Percentiles rank a stretch among this genome's conserved stretches.
Conservation (phyloP, 2,329 filamentous ascomycete genomes). For the Scedosporium aurantiacum region DNA sequence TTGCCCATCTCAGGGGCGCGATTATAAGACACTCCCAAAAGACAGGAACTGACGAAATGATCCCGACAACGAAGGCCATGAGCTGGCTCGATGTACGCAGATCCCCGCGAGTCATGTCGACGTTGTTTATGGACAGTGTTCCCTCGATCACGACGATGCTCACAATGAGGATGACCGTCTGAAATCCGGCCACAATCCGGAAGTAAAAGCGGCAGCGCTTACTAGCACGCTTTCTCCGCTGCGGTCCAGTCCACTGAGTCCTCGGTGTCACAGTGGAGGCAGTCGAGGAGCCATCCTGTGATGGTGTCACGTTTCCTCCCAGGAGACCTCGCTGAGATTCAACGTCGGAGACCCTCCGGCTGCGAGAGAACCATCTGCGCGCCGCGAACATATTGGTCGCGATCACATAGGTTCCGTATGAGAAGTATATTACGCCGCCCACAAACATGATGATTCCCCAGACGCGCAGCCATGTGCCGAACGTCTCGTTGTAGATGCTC, state of each 20-base stretch:
- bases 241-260: background rate
- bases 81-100: background rate
- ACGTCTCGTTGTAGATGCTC: slow-evolving; percentile 1
- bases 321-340: slow-evolving; percentile 4
- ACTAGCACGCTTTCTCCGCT: background rate
- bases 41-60: background rate
- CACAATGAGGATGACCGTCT: background rate
- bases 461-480: background rate
- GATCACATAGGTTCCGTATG: background rate
- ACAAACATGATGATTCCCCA: slow-evolving; percentile 2
- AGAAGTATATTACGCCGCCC: background rate
- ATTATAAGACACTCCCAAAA: slow-evolving; percentile 5
- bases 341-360: background rate
- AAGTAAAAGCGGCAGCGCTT: background rate
- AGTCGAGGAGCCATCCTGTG: background rate
- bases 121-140: background rate
- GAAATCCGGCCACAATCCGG: background rate
- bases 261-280: background rate
- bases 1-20: background rate
- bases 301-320: background rate
- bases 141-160: background rate
- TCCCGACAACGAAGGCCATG: slow-evolving; percentile 1
- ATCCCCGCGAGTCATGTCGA: background rate
- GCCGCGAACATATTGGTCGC: slow-evolving; percentile 1
- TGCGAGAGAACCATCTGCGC: background rate